Evolutionary conservation across 2,329 filamentous ascomycete genomes (phyloP), one percentile per base, ranked within the genome.

Genomic region (Microascus cirrosus): DNA sequence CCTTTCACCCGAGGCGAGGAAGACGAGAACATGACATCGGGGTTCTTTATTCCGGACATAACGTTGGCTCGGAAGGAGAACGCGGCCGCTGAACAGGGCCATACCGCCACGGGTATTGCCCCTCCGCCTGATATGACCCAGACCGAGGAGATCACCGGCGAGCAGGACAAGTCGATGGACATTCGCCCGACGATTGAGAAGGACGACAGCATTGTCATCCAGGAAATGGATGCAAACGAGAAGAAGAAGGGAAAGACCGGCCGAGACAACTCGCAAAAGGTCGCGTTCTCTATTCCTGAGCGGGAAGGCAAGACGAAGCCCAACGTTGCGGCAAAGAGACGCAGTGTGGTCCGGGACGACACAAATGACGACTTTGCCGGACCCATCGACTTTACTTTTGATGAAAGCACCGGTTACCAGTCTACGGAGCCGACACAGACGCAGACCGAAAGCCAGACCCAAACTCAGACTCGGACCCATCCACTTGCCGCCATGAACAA

Each of bases 41-140:
- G 78, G 3, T 77, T 82, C 63, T 81, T 83, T 62, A 71, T 83
- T 59, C 79, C 80, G 24, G 80, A 83, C 61, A 82, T 82, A 60
- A 83, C 80, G 2, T 71, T 81, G 36, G 74, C 78, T 58, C 72
- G 69, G 3, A 73, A 74, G 57, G 70, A 74, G 59, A 70, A 67
- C 3, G 66, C 67, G 54, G 68, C 66, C 2, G 65, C 65, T 54
- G 68, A 71, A 8, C 73, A 74, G 59, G 70, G 73, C 57, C 66
- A 65, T 59, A 71, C 68, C 2, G 66, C 69, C 56, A 70, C 66
- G 3, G 67, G 66, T 56, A 65, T 70, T 4, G 55, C 67, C 60
- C 63, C 65, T 10, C 58, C 55, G 12, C 66, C 65, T 2, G 70
- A 71, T 48, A 60, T 68, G 54, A 70, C 69, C 1, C 67, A 70